Evolutionary conservation across 2,329 filamentous ascomycete species (phyloP).

Genomic region (Botrytis porri): DNA sequence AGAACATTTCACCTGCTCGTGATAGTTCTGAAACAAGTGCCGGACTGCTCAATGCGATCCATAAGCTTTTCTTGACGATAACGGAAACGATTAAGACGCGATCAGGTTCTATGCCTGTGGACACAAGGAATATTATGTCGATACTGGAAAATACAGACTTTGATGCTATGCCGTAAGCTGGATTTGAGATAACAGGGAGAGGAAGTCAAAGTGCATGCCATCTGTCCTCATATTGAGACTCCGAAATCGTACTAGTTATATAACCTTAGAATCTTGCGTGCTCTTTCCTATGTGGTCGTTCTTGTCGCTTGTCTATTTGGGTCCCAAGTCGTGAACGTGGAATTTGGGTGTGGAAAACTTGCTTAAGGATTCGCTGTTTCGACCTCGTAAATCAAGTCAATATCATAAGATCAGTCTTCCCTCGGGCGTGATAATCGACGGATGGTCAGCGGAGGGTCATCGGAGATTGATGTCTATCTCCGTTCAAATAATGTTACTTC

Average conservation of each 20-base stretch:
- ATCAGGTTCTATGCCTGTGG: background rate
- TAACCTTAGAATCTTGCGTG: background rate
- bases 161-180: background rate
- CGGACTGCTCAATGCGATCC: background rate
- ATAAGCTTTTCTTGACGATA: background rate
- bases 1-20: slow-evolving; percentile 7
- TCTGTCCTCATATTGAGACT: background rate
- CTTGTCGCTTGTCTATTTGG: background rate
- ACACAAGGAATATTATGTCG: background rate
- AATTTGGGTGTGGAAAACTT: background rate
- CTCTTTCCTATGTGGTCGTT: background rate
- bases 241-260: background rate
- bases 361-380: background rate
- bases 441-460: background rate
- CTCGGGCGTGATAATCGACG: background rate
- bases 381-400: background rate
- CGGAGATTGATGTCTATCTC: background rate
- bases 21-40: background rate
- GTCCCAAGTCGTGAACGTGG: background rate
- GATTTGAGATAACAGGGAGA: background rate
- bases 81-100: background rate
- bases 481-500: background rate
- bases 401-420: background rate
- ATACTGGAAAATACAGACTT: background rate
- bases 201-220: background rate